Base-by-base conservation (phyloP, 148 eudicot species). In the Dianthus caryophyllus region DNA sequence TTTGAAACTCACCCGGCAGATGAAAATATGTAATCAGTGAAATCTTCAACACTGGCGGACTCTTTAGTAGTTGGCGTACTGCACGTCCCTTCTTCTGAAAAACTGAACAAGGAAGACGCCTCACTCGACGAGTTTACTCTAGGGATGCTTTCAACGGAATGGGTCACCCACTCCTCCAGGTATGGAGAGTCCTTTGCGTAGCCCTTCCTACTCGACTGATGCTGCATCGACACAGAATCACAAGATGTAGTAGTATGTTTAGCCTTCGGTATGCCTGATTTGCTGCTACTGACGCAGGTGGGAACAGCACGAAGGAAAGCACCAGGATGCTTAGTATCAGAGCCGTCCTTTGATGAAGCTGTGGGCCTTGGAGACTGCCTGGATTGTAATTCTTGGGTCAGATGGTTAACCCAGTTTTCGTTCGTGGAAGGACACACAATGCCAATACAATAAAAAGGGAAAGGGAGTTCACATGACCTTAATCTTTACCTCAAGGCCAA, bases 41-140 rank as follows among this genome's bases (percentile, higher is more conserved):
- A 76, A 61, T 76, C 79, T 43, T 76, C 79, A 12, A 61, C 65
- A 61, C 79, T 71, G 2, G 51, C 68, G 0, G 79, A 51, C 58
- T 76, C 75, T 54, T 67, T 76, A 6, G 79, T 76, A 64, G 75
- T 76, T 43, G 75, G 72, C 20, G 79, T 76, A 62, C 79, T 76
- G 64, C 75, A 76, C 2, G 79, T 76, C 30, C 79, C 79, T 66
- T 66, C 72, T 67, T 76, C 79, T 5, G 79, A 76, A 17, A 30
- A n/a, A 70, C 79, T 76, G 59, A 76, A 76, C 44, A 76, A 61
- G 20, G 79, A 76, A 46, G 79, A 76, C 3, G 41, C 75, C 41
- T 76, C 79, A 53, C 72, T 76, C 15, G 79, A 76, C 22, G 79
- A 76, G 39, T 76, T 74, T 50, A 44, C 65, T 43, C 74, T 25